A percentile compares a stretch with the other conserved stretches of the same genome.
Evolutionary conservation across 805 yeast species (phyloP).

Genomic region (Clavispora santaluciae): DNA sequence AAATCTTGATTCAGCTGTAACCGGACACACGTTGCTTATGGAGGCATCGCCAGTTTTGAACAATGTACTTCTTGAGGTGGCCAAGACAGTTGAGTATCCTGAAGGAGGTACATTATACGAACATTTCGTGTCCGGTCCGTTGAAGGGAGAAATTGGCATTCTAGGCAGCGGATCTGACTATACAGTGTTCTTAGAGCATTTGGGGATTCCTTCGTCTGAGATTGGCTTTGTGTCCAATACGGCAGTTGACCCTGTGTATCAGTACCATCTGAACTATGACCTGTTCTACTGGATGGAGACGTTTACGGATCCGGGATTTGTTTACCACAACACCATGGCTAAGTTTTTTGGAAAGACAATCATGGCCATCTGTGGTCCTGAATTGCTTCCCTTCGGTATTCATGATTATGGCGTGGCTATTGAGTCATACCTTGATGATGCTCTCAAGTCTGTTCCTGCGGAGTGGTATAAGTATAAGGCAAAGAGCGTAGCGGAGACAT

Average conservation of each 20-base stretch:
- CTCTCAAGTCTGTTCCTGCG: conserved; percentile 3
- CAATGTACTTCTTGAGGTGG: not conserved
- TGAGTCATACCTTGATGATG: conserved; percentile 30
- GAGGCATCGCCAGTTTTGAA: conserved; percentile 4
- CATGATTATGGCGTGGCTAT: conserved; percentile 38
- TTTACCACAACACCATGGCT: conserved; percentile 52
- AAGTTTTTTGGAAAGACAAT: conserved; percentile 49
- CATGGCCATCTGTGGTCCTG: conserved; percentile 45
- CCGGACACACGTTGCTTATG: conserved; percentile 3
- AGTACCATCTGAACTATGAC: conserved; percentile 73
- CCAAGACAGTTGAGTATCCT: conserved; percentile 3
- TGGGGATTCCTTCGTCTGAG: conserved; percentile 25
- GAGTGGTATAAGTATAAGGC: conserved; percentile 4
- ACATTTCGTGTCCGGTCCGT: conserved; percentile 1
- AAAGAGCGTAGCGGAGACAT: not conserved
- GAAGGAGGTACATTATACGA: conserved; percentile 7
- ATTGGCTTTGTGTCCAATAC: conserved; percentile 45
- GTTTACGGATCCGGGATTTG: conserved; percentile 59
- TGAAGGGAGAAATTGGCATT: conserved; percentile 2
- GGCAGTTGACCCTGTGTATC: conserved; percentile 54
- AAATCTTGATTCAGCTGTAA: conserved; percentile 5
- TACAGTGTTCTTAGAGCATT: conserved; percentile 8
- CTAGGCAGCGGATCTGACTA: conserved; percentile 9
- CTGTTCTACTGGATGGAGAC: conserved; percentile 66
- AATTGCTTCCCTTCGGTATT: conserved; percentile 40